These are phyloP conservation scores for Amaranthus tricolor DNA, from an alignment of 179 eudicot species.

Conservation along the genomic window DNA sequence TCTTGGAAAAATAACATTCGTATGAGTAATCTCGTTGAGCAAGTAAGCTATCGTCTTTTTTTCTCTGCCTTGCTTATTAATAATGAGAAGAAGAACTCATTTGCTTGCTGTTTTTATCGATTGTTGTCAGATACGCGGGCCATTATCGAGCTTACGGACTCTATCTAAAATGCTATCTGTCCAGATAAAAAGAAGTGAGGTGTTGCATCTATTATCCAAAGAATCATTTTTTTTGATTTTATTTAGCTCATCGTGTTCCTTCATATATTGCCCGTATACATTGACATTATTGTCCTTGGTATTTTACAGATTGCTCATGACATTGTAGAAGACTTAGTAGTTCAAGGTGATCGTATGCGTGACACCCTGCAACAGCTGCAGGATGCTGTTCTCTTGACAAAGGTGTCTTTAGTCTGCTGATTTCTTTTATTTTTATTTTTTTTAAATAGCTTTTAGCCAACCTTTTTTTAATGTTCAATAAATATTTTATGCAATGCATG, in stretches of 20 bases:
- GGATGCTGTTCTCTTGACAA: slow-evolving; percentile 92
- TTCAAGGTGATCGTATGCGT: slow-evolving; percentile 70
- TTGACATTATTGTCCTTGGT: slow-evolving; percentile 10
- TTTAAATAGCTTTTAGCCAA: neutral
- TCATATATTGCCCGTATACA: neutral
- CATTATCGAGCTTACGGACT: slow-evolving; percentile 83
- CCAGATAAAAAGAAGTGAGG: slow-evolving; percentile 79
- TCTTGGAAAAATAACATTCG: slow-evolving; percentile 94
- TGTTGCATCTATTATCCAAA: slow-evolving; percentile 23
- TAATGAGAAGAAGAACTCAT: slow-evolving; percentile 1
- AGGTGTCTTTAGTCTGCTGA: slow-evolving; percentile 36
- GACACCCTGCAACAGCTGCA: slow-evolving; percentile 86
- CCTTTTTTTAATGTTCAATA: neutral
- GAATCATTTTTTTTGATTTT: neutral
- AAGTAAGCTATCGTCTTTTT: slow-evolving; percentile 47
- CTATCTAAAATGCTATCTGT: slow-evolving; percentile 69
- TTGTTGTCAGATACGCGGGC: slow-evolving; percentile 74
- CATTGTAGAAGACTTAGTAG: slow-evolving; percentile 74
- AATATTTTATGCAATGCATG: neutral
- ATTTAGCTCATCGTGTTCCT: neutral
- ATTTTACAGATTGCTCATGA: slow-evolving; percentile 68
- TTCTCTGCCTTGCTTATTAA: slow-evolving; percentile 13
- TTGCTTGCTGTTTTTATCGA: slow-evolving; percentile 11
- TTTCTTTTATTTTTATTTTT: neutral
- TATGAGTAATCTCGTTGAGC: slow-evolving; percentile 91